Evolutionary conservation across 1,284 basidiomycete genomes (phyloP), one percentile per base, ranked within the genome.

Genomic region (Fomitopsis schrenkii): DNA sequence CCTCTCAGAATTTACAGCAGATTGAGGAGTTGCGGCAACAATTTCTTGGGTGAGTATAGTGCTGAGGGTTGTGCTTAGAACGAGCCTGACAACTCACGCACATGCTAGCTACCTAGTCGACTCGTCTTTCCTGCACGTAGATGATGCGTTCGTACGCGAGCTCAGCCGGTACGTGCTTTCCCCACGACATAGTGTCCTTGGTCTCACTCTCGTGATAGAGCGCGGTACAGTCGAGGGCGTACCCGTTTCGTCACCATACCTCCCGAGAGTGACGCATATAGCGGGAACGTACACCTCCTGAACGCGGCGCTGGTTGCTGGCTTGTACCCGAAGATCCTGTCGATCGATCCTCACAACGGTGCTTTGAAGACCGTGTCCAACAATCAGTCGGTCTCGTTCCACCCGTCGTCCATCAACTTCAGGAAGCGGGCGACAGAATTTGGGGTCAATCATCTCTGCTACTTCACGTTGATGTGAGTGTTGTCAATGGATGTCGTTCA

Each of bases 1-100:
- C 30, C 42, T 46, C 9, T 2, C 74, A 96, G 87, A 98, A 95
- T 69, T 77, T 99, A 60, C 88, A 95, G 74, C 95, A 98, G 74
- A 97, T 99, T 55, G 97, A 99, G 73, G 97, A 99, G 71, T 82
- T 99, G 35, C 88, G 97, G 6, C 95, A 97, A 70, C 97, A 98
- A 74, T 91, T 97, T 67, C 80, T 98, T 45, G 87, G 91, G 82
- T 93, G 67, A 66, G 77, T 69, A 22, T 35, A 36, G 10, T 12
- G 5, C 48, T 44, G 12, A 19, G 14, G 10, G 12, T 50, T 33
- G 10, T 9, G 30, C 17, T n/a, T 15, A 33, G 9, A 5, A 19
- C 22, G 42, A 2, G 9, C 15, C 9, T 52, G 45, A 14, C 62
- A 64, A 57, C 68, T 52, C n/a, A 54, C 9, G 8, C 28, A 28